Evolutionary conservation across 305 asterid species (phyloP), one percentile per base, ranked within the genome.

Genomic region (Fraxinus dipetala): DNA sequence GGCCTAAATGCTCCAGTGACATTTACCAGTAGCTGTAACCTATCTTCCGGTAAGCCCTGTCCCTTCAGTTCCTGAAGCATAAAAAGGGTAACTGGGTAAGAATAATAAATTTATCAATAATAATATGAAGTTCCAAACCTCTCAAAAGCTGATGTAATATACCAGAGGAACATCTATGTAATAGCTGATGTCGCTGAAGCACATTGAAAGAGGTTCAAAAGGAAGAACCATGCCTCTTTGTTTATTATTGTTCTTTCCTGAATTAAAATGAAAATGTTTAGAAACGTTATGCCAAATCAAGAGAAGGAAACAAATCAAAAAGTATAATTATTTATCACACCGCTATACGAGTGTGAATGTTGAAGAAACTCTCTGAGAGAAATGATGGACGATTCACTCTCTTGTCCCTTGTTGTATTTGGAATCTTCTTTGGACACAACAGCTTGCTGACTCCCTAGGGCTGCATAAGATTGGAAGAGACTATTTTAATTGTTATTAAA

Each of bases 1-100:
- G 98, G 98, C 76, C 85, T 90, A 78, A 94, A 93, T 79, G 95
- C 95, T 72, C 98, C 98, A 8, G 95, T 91, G 36, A 94, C 91
- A 78, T 91, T 85, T 32, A 80, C 91, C 79, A 92, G 87, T 73
- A 92, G 86, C 88, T 89, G 94, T 81, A 92, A 77, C 83, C 82
- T 90, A 79, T 90, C 93, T 79, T 87, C 94, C 32, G 54, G 85
- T 51, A 90, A 8, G 75, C 95, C 92, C 72, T 90, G 92, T 63
- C 91, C 93, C 85, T 92, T 92, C 82, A 92, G 82, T 86, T 92
- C 97, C 97, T 92, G 90, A 80, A 86, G 56, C 63, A 80, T 18
- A 70, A 78, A 76, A 79, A 31, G 1, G 24, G 40, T 56, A 54
- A 54, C 26, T n/a, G 26, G 3, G 26, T 20, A 72, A 38, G 79